Conservation (phyloP, 108 stramenopile species). For the Epipyxis sp. region DNA sequence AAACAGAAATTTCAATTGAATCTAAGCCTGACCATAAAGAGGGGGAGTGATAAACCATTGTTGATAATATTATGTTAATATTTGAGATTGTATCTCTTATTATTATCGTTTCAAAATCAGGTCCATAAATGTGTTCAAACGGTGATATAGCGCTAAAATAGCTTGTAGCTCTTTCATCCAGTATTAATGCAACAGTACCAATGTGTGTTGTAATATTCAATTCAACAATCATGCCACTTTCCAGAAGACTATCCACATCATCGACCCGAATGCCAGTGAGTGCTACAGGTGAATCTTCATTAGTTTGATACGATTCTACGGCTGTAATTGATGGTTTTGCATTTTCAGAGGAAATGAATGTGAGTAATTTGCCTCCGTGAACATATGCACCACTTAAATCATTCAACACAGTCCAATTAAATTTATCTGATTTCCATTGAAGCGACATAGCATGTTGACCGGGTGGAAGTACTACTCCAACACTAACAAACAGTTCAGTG, state of each 20-base stretch:
- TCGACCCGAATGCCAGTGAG: neutral
- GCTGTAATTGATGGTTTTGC: conserved; percentile 36
- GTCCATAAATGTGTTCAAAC: neutral
- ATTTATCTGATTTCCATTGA: conserved; percentile 52
- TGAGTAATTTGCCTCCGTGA: conserved; percentile 47
- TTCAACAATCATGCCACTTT: conserved; percentile 8
- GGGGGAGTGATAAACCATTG: conserved; percentile 9
- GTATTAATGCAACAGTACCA: neutral
- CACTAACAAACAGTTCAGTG: conserved; percentile 40
- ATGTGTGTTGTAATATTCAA: neutral
- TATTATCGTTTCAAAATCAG: neutral
- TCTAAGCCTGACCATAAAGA: neutral
- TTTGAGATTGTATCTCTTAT: neutral
- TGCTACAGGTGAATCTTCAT: conserved; percentile 26
- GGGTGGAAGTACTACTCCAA: conserved; percentile 48
- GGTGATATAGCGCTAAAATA: too few relatives aligned
- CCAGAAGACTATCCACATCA: neutral
- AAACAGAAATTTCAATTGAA: neutral
- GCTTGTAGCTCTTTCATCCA: too few relatives aligned
- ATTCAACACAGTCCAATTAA: conserved; percentile 48
- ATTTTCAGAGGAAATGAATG: conserved; percentile 48
- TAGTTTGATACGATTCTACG: neutral
- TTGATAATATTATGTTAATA: neutral
- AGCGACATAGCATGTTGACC: conserved; percentile 54
- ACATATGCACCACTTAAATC: conserved; percentile 35